phyloP scores from a whole-genome alignment of 1,139 yeast genomes.

The Pichia sp. region DNA sequence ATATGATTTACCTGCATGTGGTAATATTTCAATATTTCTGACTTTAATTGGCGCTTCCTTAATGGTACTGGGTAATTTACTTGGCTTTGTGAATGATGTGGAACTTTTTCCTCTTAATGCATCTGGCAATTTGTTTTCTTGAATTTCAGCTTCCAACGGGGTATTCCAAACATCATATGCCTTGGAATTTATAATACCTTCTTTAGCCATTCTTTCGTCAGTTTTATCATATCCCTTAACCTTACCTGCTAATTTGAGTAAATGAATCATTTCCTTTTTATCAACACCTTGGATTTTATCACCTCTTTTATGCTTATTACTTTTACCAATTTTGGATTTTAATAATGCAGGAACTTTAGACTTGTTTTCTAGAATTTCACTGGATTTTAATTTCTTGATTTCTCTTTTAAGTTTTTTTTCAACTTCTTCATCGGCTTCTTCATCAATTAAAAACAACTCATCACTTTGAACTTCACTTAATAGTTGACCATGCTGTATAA shows the following conservation, averaged over 20 bases:
- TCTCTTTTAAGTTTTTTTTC: slow-evolving; percentile 37
- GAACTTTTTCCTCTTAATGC: slow-evolving; percentile 37
- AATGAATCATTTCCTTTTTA: slow-evolving; percentile 56
- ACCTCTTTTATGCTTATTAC: slow-evolving; percentile 30
- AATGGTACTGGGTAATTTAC: slow-evolving; percentile 51
- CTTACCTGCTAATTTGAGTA: slow-evolving; percentile 77
- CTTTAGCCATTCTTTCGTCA: slow-evolving; percentile 49
- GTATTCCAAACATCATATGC: slow-evolving; percentile 66
- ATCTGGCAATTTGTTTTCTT: slow-evolving; percentile 32
- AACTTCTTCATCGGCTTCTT: slow-evolving; percentile 47
- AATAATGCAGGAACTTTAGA: slow-evolving; percentile 70
- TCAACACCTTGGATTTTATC: slow-evolving; percentile 57
- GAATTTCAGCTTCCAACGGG: slow-evolving; percentile 26
- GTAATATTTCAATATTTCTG: slow-evolving; percentile 43
- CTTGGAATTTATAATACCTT: slow-evolving; percentile 48
- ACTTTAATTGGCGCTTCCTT: slow-evolving; percentile 46
- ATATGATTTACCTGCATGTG: slow-evolving; percentile 87
- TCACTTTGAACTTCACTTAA: slow-evolving; percentile 34
- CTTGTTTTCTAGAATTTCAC: slow-evolving; percentile 67
- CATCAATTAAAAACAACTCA: slow-evolving; percentile 68
- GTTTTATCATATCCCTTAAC: slow-evolving; percentile 49
- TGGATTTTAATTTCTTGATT: slow-evolving; percentile 52
- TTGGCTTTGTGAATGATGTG: slow-evolving; percentile 47
- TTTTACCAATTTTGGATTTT: slow-evolving; percentile 12
- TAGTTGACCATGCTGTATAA: slow-evolving; percentile 56